Conservation (phyloP, 768 basidiomycete genomes). For the Panaeolus papilionaceus region DNA sequence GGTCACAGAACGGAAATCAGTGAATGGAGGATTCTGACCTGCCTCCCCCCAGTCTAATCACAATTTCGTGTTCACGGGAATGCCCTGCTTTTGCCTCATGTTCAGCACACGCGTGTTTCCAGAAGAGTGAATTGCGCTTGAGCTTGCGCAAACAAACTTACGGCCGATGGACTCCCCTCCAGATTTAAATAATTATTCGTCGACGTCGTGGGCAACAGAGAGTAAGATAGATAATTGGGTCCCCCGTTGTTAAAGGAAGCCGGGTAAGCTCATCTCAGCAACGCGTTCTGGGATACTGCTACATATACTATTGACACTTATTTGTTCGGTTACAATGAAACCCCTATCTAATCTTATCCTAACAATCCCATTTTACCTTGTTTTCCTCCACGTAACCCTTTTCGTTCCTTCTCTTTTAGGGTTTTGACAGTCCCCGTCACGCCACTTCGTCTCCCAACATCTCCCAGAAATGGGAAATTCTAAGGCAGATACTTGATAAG, state of each 20-base stretch:
- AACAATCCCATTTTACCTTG: background rate
- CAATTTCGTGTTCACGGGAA: conserved; percentile 14
- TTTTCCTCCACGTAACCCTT: background rate
- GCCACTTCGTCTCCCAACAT: background rate
- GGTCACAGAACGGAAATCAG: conserved; percentile 12
- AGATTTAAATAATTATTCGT: conserved; percentile 5
- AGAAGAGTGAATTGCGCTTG: conserved; percentile 14
- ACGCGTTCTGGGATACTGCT: conserved; percentile 6
- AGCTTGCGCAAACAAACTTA: conserved; percentile 15
- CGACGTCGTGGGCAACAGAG: conserved; percentile 12
- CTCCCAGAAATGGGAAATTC: conserved; percentile 6
- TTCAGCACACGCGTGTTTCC: conserved; percentile 13
- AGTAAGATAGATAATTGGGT: background rate
- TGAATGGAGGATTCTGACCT: conserved; percentile 12
- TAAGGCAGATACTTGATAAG: background rate
- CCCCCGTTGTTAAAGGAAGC: conserved; percentile 4
- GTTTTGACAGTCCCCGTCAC: background rate
- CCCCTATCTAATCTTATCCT: conserved; percentile 10
- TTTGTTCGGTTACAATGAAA: background rate
- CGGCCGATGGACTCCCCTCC: conserved; percentile 13
- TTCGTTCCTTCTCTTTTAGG: background rate
- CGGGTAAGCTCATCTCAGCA: conserved; percentile 14
- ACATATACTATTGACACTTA: background rate
- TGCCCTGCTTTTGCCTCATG: conserved; percentile 14
- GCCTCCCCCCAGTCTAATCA: conserved; percentile 12